Evolutionary conservation across 805 yeast species (phyloP).

Genomic region (Starmera caribaea): DNA sequence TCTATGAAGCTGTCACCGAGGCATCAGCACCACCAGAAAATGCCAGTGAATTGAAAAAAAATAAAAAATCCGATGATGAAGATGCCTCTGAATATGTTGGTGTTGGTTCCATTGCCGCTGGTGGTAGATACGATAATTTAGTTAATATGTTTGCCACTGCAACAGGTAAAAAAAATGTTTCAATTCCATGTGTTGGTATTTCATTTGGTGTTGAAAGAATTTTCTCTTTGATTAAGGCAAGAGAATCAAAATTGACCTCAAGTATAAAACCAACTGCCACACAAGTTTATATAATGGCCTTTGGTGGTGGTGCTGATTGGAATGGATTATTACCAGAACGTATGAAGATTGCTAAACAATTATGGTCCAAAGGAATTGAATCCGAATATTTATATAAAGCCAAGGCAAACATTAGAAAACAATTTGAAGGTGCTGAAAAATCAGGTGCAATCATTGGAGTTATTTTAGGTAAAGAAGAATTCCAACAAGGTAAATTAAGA

Average conservation of each 20-base stretch:
- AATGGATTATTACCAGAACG: constrained; percentile 86
- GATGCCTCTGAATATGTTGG: constrained; percentile 97
- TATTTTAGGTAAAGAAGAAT: constrained; percentile 93
- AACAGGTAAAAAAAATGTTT: constrained; percentile 63
- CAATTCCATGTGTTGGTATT: constrained; percentile 95
- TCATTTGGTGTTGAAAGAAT: constrained; percentile 96
- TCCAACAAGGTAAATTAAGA: constrained; percentile 63
- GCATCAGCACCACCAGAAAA: constrained; percentile 93
- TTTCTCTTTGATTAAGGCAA: constrained; percentile 79
- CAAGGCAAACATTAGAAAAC: constrained; percentile 91
- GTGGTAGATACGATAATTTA: constrained; percentile 94
- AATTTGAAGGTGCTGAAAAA: constrained; percentile 96
- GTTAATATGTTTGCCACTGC: constrained; percentile 93
- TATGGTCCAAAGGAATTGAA: constrained; percentile 87
- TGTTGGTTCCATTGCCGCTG: constrained; percentile 97
- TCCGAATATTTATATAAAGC: constrained; percentile 87
- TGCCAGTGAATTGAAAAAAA: constrained; percentile 56
- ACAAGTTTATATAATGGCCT: constrained; percentile 93
- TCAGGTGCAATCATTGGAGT: constrained; percentile 86
- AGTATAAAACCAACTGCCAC: constrained; percentile 75
- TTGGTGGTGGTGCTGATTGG: constrained; percentile 98
- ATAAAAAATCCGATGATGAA: constrained; percentile 36
- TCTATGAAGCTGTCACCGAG: constrained; percentile 91
- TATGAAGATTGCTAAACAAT: constrained; percentile 70
- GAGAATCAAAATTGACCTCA: constrained; percentile 43